Base-by-base conservation (phyloP, 108 stramenopile species). In the Nitzschia sp. region DNA sequence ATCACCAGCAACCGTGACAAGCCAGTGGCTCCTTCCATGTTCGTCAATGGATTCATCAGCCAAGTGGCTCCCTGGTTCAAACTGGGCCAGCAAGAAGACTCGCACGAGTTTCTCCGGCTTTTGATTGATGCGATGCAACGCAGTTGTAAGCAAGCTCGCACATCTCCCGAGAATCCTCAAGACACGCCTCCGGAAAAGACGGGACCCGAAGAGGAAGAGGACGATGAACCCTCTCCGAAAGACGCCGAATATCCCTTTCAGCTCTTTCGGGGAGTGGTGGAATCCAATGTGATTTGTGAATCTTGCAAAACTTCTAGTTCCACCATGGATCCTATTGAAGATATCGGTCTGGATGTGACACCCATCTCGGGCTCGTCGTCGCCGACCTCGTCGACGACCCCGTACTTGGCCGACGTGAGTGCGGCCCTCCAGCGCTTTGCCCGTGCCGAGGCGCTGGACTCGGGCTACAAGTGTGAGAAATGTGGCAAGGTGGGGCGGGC, bases 61-160 rank as follows among this genome's bases (percentile, higher is more conserved):
- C 77, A 92, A 21, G 85, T 98, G 11, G 93, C 91, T 16, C 92
- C 86, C 27, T 90, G 88, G 80, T 98, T 99, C 69, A 83, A 89
- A 45, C 62, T 90, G 13, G 96, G 95, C 0, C 82, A 92, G 27
- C 97, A 99, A 85, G 97, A 99, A 78, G 99, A 99, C 61, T 93
- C 96, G 17, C 99, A 99, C 77, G 99, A 99, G 71, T 98, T 97
- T 72, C 82, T 99, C 15, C 86, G 99, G 21, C 68, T 97, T 21
- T 66, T 99, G 25, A 92, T 99, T 67, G 96, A 98, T 64, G 92
- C 89, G 58, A 94, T 94, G 93, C 90, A 94, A 78, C 86, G 85
- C n/a, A 83, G 82, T 36, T 94, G 89, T 76, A 75, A 83, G 56
- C 53, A 61, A 53, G 89, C 92, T 8, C 70, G 87, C 29, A 0